Percentiles rank a stretch among this genome's conserved stretches.
phyloP scores from a whole-genome alignment of 805 yeast species.

The Ogataea ramenticola region DNA sequence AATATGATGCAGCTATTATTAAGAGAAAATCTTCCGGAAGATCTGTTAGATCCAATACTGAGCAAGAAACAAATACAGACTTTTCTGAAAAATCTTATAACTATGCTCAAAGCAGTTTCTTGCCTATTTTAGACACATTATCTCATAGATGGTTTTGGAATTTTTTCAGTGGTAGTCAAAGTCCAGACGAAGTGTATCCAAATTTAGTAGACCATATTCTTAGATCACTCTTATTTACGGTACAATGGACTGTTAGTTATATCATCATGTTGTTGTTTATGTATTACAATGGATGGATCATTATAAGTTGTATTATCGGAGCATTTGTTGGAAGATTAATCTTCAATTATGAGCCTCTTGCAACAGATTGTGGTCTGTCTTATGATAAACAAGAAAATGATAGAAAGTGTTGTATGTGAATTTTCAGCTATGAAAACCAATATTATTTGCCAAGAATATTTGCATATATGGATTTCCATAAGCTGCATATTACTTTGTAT shows the following conservation, averaged over 20 bases:
- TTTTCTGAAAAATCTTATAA: background rate
- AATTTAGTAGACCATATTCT: slow-evolving; percentile 42
- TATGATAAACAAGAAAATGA: slow-evolving; percentile 24
- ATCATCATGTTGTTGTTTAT: slow-evolving; percentile 65
- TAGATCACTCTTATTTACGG: slow-evolving; percentile 41
- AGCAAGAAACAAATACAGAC: background rate
- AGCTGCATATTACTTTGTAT: no score
- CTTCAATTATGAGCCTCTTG: slow-evolving; percentile 30
- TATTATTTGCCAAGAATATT: no score
- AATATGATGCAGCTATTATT: slow-evolving; percentile 37
- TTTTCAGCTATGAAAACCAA: no score
- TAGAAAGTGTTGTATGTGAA: slow-evolving; percentile 26
- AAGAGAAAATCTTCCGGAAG: slow-evolving; percentile 1
- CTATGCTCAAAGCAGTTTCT: slow-evolving; percentile 4
- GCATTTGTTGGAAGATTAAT: slow-evolving; percentile 51
- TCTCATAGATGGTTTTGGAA: slow-evolving; percentile 22
- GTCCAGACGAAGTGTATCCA: slow-evolving; percentile 25
- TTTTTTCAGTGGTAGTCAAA: slow-evolving; percentile 6
- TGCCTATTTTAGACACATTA: slow-evolving; percentile 18
- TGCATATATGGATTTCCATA: no score
- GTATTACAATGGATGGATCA: slow-evolving; percentile 68
- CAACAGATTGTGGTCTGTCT: slow-evolving; percentile 25
- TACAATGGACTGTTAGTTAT: slow-evolving; percentile 60
- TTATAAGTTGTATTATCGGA: slow-evolving; percentile 56
- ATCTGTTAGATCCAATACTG: background rate